Percentiles rank a stretch among this genome's conserved stretches.
These are phyloP conservation scores for Manihot esculenta DNA, from an alignment of 441 rosid species.

Conservation along the genomic window DNA sequence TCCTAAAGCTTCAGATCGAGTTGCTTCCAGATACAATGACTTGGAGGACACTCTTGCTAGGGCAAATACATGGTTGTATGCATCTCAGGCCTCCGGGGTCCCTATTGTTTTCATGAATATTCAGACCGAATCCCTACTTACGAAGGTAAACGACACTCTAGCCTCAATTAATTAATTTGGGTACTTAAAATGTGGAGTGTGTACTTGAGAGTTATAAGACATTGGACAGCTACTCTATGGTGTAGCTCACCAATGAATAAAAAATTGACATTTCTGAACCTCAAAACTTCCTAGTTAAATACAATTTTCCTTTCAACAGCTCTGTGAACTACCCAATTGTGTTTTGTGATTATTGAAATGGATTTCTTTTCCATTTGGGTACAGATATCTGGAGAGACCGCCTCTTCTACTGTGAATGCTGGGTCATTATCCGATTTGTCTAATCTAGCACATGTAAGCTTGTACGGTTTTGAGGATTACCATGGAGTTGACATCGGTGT, in stretches of 20 bases:
- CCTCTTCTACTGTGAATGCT: slow-evolving; percentile 77
- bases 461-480: slow-evolving; percentile 96
- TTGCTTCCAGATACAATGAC: slow-evolving; percentile 83
- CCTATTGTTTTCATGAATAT: slow-evolving; percentile 86
- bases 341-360: neutral
- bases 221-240: too few relatives aligned
- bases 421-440: slow-evolving; percentile 82
- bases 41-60: slow-evolving; percentile 93
- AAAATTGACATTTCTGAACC: too few relatives aligned
- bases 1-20: slow-evolving; percentile 75
- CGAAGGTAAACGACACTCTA: slow-evolving; percentile 60
- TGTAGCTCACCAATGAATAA: too few relatives aligned
- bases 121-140: slow-evolving; percentile 88
- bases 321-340: neutral
- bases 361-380: neutral
- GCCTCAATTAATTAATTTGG: too few relatives aligned
- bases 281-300: too few relatives aligned
- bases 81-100: slow-evolving; percentile 79
- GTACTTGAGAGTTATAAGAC: too few relatives aligned
- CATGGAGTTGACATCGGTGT: slow-evolving; percentile 96
- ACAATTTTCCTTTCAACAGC: neutral
- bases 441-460: slow-evolving; percentile 65
- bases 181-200: too few relatives aligned
- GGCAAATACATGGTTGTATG: slow-evolving; percentile 82
- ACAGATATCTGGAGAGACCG: slow-evolving; percentile 94